A percentile compares a stretch with the other conserved stretches of the same genome.
These are phyloP conservation scores for Coprinellus micaceus DNA, from an alignment of 768 basidiomycete genomes.

Conservation along the genomic window DNA sequence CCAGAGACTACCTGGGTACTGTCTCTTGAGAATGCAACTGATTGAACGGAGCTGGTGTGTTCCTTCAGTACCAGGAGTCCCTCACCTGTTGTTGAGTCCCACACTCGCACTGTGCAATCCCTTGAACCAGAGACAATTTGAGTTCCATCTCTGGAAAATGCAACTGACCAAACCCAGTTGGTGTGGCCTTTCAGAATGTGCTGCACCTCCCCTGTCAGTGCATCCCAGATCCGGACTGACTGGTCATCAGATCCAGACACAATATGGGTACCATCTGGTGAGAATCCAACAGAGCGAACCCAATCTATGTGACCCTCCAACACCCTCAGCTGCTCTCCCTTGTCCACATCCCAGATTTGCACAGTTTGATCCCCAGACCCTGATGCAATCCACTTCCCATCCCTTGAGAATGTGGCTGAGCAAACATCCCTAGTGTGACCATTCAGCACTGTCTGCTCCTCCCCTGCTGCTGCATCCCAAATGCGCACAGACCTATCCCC, in stretches of 20 bases:
- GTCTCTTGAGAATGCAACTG: not conserved
- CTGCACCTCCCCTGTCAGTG: not conserved
- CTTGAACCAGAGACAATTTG: slow-evolving; percentile 11
- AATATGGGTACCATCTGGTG: slow-evolving; percentile 6
- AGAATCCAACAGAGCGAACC: not conserved
- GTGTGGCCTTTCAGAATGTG: slow-evolving; percentile 1
- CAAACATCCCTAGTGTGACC: slow-evolving; percentile 1
- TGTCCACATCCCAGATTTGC: slow-evolving; percentile 1
- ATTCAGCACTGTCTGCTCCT: not conserved
- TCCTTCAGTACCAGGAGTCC: not conserved
- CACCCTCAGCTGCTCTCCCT: not conserved
- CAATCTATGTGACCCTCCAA: slow-evolving; percentile 1
- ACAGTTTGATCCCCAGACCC: slow-evolving; percentile 10
- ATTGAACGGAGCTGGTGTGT: not conserved
- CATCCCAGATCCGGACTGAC: slow-evolving; percentile 3
- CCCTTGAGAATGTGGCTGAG: not conserved
- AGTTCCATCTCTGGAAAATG: slow-evolving; percentile 18
- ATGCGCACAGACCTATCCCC: not conserved
- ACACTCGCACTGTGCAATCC: too few relatives aligned
- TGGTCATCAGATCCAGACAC: not conserved
- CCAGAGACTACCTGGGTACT: slow-evolving; percentile 3
- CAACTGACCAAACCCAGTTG: slow-evolving; percentile 13
- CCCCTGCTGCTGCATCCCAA: slow-evolving; percentile 1
- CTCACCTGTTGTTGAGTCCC: not conserved
- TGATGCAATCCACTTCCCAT: slow-evolving; percentile 16